These are phyloP conservation scores for Fusarium napiforme DNA, from an alignment of 2,329 filamentous ascomycete species.

Conservation along the genomic window DNA sequence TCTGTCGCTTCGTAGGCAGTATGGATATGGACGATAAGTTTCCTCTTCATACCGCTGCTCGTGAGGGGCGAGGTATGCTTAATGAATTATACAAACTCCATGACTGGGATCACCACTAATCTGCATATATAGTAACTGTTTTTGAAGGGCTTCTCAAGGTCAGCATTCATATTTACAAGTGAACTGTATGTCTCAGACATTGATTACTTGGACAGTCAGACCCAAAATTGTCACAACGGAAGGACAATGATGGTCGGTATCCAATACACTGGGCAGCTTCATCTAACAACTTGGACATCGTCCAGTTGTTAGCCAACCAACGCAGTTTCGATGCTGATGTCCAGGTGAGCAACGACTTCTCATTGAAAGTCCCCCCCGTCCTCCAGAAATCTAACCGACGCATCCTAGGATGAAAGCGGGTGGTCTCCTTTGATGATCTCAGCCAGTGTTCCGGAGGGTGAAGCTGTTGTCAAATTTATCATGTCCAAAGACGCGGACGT, in stretches of 20 bases:
- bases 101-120: constrained; percentile 18
- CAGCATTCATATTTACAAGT: not conserved
- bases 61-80: constrained; percentile 81
- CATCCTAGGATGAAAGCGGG: constrained; percentile 74
- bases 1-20: not conserved
- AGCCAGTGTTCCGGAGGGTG: constrained; percentile 76
- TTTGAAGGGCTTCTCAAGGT: constrained; percentile 71
- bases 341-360: constrained; percentile 61
- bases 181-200: not conserved
- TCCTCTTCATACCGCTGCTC: constrained; percentile 86
- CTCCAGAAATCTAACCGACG: not conserved
- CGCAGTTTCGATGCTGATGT: constrained; percentile 86
- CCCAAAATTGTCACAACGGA: constrained; percentile 75
- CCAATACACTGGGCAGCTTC: constrained; percentile 95
- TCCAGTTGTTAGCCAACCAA: constrained; percentile 74
- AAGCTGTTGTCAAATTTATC: constrained; percentile 74
- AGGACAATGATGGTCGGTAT: constrained; percentile 88
- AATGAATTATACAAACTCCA: not conserved
- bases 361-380: no score
- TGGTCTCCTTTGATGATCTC: constrained; percentile 91
- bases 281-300: constrained; percentile 80
- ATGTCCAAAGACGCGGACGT: constrained; percentile 77
- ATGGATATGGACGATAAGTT: constrained; percentile 68
- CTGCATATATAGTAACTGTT: constrained; percentile 62
- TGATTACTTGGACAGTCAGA: constrained; percentile 68